Evolutionary conservation across 441 rosid species (phyloP).

Genomic region (Metrosideros polymorpha): DNA sequence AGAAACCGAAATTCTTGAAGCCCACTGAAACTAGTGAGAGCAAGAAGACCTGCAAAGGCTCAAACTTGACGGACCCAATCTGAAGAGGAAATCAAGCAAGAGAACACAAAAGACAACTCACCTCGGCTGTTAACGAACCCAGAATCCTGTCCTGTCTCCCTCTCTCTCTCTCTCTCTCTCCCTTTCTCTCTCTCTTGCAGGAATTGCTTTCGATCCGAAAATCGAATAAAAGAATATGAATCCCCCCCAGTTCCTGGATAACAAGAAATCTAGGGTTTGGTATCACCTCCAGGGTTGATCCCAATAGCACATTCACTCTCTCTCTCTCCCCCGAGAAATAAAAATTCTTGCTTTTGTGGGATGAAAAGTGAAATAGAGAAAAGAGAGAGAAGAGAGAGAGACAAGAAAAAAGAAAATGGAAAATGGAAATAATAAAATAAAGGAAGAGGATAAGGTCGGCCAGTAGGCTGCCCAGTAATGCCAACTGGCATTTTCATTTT

Average conservation of each 20-base stretch:
- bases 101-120: background rate
- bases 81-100: background rate
- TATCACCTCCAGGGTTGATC: constrained; percentile 11
- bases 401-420: background rate
- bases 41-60: background rate
- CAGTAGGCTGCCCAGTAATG: constrained; percentile 35
- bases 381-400: background rate
- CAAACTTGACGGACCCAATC: background rate
- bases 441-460: constrained; percentile 69
- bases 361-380: background rate
- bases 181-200: background rate
- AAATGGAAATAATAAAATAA: background rate
- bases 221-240: background rate
- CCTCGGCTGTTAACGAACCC: background rate
- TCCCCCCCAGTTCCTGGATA: background rate
- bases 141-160: background rate
- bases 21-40: too few species aligned
- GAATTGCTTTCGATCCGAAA: constrained; percentile 16
- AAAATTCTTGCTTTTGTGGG: background rate
- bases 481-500: constrained; percentile 40
- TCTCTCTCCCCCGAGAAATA: background rate
- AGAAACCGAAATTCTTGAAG: background rate
- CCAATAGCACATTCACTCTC: constrained; percentile 6
- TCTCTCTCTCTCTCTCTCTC: background rate
- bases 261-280: constrained; percentile 39